Evolutionary conservation across 257 asterid species (phyloP).

Genomic region (Nicotiana obtusifolia): DNA sequence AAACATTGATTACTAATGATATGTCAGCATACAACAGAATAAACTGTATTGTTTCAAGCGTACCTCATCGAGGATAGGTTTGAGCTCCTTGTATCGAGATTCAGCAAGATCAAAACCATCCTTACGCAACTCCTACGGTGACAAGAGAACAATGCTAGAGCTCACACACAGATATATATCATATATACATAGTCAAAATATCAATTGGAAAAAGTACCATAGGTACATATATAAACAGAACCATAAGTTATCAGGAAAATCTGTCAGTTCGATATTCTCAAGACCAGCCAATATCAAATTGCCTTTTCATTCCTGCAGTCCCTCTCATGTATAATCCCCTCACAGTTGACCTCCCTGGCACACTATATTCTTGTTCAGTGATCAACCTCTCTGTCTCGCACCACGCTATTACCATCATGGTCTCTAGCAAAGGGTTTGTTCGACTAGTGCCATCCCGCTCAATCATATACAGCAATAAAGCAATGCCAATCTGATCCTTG

Average conservation of each 20-base stretch:
- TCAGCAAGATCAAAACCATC: conserved; percentile 98
- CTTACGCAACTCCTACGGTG: conserved; percentile 74
- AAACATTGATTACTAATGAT: not conserved
- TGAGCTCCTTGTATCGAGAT: conserved; percentile 87
- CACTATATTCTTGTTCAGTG: not conserved
- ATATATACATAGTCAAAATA: not conserved
- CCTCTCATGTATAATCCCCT: not conserved
- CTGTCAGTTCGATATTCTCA: not conserved
- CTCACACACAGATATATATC: not conserved
- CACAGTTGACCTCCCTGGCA: not conserved
- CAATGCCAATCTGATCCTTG: not conserved
- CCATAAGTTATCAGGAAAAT: not conserved
- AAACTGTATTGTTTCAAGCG: not conserved
- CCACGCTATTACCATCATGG: not conserved
- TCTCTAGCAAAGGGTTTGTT: not conserved
- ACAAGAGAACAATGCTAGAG: conserved; percentile 7
- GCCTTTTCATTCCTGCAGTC: not conserved
- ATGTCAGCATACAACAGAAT: not conserved
- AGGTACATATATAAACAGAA: not conserved
- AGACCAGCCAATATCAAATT: not conserved
- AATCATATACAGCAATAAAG: not conserved
- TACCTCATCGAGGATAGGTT: conserved; percentile 96
- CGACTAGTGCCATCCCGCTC: not conserved
- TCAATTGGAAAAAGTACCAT: not conserved
- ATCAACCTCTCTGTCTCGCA: not conserved